phyloP scores from a whole-genome alignment of 768 basidiomycete genomes.

The Naganishia antarctica region DNA sequence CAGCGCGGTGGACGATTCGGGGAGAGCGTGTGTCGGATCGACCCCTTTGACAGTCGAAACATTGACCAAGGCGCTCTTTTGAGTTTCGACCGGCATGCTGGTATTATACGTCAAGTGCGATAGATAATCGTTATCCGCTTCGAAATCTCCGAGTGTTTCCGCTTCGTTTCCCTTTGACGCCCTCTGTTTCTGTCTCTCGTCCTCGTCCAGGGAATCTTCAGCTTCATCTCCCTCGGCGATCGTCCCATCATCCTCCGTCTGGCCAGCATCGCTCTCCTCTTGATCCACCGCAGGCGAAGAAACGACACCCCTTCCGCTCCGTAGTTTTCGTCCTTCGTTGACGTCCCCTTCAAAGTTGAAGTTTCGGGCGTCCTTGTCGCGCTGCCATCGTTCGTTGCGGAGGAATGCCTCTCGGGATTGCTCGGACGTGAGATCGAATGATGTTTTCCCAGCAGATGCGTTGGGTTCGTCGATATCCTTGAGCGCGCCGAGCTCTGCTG shows the following conservation, averaged over 20 bases:
- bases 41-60: too few species aligned
- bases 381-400: constrained; percentile 39
- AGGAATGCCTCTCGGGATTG: constrained; percentile 37
- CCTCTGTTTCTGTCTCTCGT: constrained; percentile 3
- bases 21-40: not conserved
- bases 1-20: not conserved
- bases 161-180: constrained; percentile 8
- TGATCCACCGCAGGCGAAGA: not conserved
- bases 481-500: not conserved
- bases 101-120: constrained; percentile 17
- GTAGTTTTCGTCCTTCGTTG: constrained; percentile 39
- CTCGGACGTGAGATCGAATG: constrained; percentile 20
- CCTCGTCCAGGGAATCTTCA: constrained; percentile 15
- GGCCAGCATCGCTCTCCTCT: constrained; percentile 5
- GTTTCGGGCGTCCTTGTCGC: constrained; percentile 45
- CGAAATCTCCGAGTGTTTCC: not conserved
- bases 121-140: constrained; percentile 8
- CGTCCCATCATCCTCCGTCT: constrained; percentile 26
- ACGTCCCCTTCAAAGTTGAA: constrained; percentile 46
- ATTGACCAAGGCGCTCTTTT: not conserved
- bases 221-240: constrained; percentile 18
- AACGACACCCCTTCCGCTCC: constrained; percentile 41
- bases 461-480: not conserved
- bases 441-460: not conserved
- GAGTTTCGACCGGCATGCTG: constrained; percentile 16